Base-by-base conservation (phyloP, 805 yeast species). In the Saturnispora hagleri region DNA sequence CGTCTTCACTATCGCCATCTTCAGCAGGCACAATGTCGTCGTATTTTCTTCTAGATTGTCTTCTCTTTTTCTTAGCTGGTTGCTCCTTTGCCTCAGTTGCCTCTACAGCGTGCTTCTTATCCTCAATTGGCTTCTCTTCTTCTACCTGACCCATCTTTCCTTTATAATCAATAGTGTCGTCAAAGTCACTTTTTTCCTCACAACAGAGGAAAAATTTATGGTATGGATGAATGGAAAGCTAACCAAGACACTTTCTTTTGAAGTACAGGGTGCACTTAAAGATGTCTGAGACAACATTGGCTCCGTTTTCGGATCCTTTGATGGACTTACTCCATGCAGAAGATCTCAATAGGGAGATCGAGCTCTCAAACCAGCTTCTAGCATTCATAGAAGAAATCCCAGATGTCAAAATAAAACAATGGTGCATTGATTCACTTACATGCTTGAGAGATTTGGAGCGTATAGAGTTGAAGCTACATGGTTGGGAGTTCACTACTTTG, bases 401-500 rank as follows among this genome's bases (percentile, higher is more conserved):
- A 1, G 81, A 76, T 56, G 53, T 70, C 20, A 70, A 70, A 53
- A 66, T 78, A 15, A 72, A 74, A 47, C 70, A 73, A 51, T 68
- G 76, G 59, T 79, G 84, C 58, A 74, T 70, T 51, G 66, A 72
- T 33, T 67, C 75, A 8, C 68, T 77, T 51, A 72, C 72, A 51
- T 72, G 77, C 5, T 63, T 79, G 33, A 71, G 78, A 56, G 73
- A 77, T 43, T 63, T 79, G 42, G 83, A 79, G 62, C 72, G 72
- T 54, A 68, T 76, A 20, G 77, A 74, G 55, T 62, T 73, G 36
- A 70, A 67, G 35, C 65, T 76, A 46, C 71, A 74, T 53, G 74
- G 75, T 54, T 79, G 83, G 84, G 81, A 78, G 49, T 78, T 79
- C 52, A 64, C 75, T 43, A 74, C 82, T 9, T 62, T 79, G 27